Conservation (phyloP, 306 rosid species). For the Rosa rugosa region DNA sequence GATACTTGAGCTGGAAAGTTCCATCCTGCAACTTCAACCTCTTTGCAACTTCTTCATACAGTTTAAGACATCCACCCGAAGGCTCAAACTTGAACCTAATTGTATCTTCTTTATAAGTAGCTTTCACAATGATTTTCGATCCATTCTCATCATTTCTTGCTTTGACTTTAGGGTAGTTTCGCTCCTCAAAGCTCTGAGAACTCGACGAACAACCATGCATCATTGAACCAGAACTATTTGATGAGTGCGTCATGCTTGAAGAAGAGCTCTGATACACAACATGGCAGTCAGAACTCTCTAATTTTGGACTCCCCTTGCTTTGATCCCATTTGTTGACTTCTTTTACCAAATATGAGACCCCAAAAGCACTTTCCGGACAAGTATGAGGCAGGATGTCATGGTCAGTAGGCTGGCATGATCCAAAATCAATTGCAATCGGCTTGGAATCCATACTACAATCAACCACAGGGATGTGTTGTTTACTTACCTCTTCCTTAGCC, state of each 20-base stretch:
- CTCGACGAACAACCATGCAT: constrained; percentile 59
- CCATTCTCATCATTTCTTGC: constrained; percentile 36
- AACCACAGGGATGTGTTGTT: constrained; percentile 28
- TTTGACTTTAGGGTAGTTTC: constrained; percentile 39
- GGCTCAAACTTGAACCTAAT: constrained; percentile 76
- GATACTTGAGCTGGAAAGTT: constrained; percentile 68
- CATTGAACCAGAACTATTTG: constrained; percentile 44
- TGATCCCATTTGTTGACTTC: constrained; percentile 23
- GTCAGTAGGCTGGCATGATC: constrained; percentile 27
- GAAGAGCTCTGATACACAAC: constrained; percentile 39
- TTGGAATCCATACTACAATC: constrained; percentile 43
- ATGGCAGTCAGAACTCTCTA: constrained; percentile 32
- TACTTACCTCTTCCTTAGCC: constrained; percentile 35
- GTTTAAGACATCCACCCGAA: constrained; percentile 48
- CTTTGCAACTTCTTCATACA: constrained; percentile 69
- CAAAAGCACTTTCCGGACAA: constrained; percentile 31
- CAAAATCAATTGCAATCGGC: constrained; percentile 37
- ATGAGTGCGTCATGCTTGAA: constrained; percentile 69
- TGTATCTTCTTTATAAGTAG: constrained; percentile 66
- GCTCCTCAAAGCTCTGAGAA: constrained; percentile 56
- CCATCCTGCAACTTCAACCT: constrained; percentile 70
- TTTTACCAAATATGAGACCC: constrained; percentile 30
- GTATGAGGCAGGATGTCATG: constrained; percentile 27
- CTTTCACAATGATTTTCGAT: constrained; percentile 64
- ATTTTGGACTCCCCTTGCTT: constrained; percentile 25